A percentile compares a stretch with the other conserved stretches of the same genome.
Evolutionary conservation across 768 basidiomycete genomes (phyloP).

Genomic region (Lactifluus piperatus): DNA sequence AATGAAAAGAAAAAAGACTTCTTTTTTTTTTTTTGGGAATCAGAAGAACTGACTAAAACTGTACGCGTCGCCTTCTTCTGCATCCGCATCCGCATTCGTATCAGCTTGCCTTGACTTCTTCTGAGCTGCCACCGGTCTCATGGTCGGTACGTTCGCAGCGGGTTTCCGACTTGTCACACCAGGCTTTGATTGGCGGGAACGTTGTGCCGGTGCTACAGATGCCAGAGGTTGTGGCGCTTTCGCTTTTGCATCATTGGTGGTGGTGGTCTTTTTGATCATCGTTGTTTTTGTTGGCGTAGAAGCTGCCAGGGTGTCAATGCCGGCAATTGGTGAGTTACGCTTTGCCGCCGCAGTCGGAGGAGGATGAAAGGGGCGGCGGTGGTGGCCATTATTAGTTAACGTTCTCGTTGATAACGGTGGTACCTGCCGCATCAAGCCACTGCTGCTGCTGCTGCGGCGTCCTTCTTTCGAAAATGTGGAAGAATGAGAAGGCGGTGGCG

Average conservation of each 20-base stretch:
- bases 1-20: too few species aligned
- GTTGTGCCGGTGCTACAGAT: neutral
- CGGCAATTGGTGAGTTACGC: too few species aligned
- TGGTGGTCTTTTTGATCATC: neutral
- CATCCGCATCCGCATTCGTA: slow-evolving; percentile 21
- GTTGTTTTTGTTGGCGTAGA: neutral
- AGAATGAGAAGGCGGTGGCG: neutral
- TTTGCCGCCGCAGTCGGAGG: neutral
- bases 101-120: slow-evolving; percentile 19
- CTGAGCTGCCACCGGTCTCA: neutral
- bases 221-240: neutral
- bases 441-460: neutral
- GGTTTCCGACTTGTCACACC: slow-evolving; percentile 12
- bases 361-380: too few species aligned
- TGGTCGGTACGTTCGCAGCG: slow-evolving; percentile 31
- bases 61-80: slow-evolving; percentile 46
- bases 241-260: neutral
- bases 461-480: neutral
- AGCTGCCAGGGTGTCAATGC: too few species aligned
- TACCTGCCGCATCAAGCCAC: neutral
- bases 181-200: neutral
- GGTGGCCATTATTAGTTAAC: neutral
- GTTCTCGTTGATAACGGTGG: neutral
- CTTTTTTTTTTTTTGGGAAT: too few species aligned
- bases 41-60: slow-evolving; percentile 53